Evolutionary conservation across 148 eudicot genomes (phyloP), one percentile per base, ranked within the genome.

Genomic region (Rhododendron williamsianum): DNA sequence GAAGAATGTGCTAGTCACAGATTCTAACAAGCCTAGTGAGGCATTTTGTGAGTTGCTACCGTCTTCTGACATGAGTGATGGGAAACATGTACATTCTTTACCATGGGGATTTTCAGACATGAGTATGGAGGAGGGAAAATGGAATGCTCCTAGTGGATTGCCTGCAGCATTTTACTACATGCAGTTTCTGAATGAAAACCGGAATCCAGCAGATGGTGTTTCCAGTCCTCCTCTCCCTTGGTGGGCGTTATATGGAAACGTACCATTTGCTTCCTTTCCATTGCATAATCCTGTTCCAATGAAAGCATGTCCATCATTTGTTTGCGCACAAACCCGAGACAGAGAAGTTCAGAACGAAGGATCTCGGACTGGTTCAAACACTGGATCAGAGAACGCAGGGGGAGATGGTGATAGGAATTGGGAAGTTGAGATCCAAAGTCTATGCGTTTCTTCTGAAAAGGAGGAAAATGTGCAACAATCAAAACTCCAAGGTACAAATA

Each of bases 1-100:
- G 63, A 91, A 94, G 90, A 94, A 90, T 12, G 90, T 96, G 9
- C 54, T 90, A 36, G 91, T 96, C 58, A 81, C 86, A 48, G 90
- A 89, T 80, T 82, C 91, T 25, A 76, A 82, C 58, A 86, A 84
- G 60, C 51, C 91, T 12, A 69, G 33, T 69, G 15, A 69, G 33
- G 74, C 74, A 27, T 27, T 69, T 27, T 12, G 18, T 12, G 74
- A 27, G 74, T 30, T 15, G 15, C 36, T 90, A 3, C 80, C 45
- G 41, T 78, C 84, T 33, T 82, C 83, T 3, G 89, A 90, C 33
- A 77, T 25, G 77, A 88, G 82, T 30, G 90, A 88, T 71, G 82
- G 45, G 9, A 46, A 30, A 84, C 49, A 13, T 83, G 49, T 11
- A 85, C 86, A 51, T 21, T 85, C 80, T 7, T 36, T 81, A 3